These are phyloP conservation scores for Quercus variabilis DNA, from an alignment of 306 rosid species.

Conservation along the genomic window DNA sequence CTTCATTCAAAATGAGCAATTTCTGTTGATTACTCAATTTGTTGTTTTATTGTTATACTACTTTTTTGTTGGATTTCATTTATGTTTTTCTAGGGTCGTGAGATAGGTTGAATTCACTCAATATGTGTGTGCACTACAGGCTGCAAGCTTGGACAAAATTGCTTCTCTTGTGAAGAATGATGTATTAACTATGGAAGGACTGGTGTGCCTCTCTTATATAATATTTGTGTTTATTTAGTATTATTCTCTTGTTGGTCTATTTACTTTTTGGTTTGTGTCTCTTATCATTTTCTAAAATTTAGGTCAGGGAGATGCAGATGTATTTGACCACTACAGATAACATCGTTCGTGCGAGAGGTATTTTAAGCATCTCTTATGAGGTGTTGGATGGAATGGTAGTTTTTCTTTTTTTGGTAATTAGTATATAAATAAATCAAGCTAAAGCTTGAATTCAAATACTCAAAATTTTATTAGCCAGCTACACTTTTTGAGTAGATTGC, in stretches of 20 bases:
- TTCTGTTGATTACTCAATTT: neutral
- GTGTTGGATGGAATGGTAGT: neutral
- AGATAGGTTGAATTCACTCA: neutral
- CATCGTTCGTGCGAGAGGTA: conserved; percentile 79
- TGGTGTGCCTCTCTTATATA: conserved; percentile 40
- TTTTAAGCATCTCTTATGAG: neutral
- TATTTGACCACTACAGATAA: conserved; percentile 75
- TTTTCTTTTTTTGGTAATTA: neutral
- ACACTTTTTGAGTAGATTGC: neutral
- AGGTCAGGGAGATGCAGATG: conserved; percentile 83
- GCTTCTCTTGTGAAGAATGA: conserved; percentile 46
- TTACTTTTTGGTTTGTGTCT: conserved; percentile 7
- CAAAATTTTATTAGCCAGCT: conserved; percentile 4
- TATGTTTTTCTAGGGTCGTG: neutral
- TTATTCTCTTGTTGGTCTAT: neutral
- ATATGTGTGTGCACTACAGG: conserved; percentile 44
- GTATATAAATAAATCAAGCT: neutral
- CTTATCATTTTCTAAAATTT: neutral
- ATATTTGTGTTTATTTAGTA: neutral
- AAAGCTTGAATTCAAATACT: neutral
- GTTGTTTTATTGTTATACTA: neutral
- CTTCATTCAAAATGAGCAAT: neutral
- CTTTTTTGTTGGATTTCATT: neutral
- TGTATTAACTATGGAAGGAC: conserved; percentile 53
- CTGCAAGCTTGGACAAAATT: conserved; percentile 64